Base-by-base conservation (phyloP, 495 filamentous ascomycete species). In the Lindgomyces ingoldianus region DNA sequence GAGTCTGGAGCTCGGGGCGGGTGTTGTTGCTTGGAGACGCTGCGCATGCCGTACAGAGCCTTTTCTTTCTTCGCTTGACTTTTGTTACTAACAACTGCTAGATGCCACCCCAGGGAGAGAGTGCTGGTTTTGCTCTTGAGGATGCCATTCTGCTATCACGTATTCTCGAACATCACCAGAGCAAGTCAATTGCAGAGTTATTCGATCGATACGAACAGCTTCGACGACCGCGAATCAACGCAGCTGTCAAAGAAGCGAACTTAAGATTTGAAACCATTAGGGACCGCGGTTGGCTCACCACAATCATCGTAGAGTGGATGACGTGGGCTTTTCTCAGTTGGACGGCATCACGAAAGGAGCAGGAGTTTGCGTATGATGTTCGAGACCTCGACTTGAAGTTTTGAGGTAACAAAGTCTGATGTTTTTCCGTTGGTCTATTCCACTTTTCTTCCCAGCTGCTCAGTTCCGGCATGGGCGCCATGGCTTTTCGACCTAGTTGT, bases 21-120 rank as follows among this genome's bases (percentile, higher is more conserved):
- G 57, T 61, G 42, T 21, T 69, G 18, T 51, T 69, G n/a, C 48
- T 69, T 8, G 60, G 66, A 27, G 66, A 69, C 52, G 66, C 66
- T 3, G 66, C 66, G 12, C 66, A 69, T 26, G 66, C 66, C 18
- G 65, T 68, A 51, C 12, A 53, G 53, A 39, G 24, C 3, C 27
- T 19, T 12, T 39, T 41, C 1, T 0, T 25, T 41, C n/a, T 14
- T 6, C 19, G 29, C 26, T 12, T 21, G 51, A 21, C 26, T 18
- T 19, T 12, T 46, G 2, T 1, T 18, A 50, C 22, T 8, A 16
- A 29, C 26, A 25, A 57, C 54, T 22, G 8, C 18, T 21, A 68
- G 60, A 69, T 69, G 66, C 66, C 66, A 54, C 66, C 66, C 1
- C 60, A 64, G 49, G 66, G 66, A 4, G 60, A 69, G 52, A 69